Evolutionary conservation across 2,329 filamentous ascomycete genomes (phyloP), one percentile per base, ranked within the genome.

Genomic region (Verticillium albo-atrum): DNA sequence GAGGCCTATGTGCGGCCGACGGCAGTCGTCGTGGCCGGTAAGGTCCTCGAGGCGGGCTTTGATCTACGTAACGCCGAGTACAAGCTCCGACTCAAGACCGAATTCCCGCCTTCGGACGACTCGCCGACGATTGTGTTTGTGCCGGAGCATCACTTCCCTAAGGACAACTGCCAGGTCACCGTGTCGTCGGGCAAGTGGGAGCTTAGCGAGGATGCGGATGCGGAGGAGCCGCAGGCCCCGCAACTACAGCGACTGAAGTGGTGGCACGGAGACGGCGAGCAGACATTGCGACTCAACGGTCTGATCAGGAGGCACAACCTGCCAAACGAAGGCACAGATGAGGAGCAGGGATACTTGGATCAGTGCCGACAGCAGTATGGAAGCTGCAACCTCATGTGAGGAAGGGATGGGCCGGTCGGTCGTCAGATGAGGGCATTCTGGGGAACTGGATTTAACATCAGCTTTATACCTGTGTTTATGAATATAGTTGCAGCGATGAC

Each of bases 1-100:
- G 94, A 99, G 74, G 94, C 96, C 1, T 98, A 92, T 68, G 86
- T 98, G 34, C 88, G 95, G 2, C 95, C 95, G 0, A 89, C 89
- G 1, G 91, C 95, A 0, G 87, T 93, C 27, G 80, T 82, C 4
- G 90, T 90, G 0, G 87, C 88, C 55, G 95, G 95, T 10, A 82
- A 83, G 28, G 79, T 97, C 15, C 71, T 83, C 2, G 80, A 83
- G 10, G 90, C 91, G 68, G 89, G 87, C 2, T 99, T 99, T 68
- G 92, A 97, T 71, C 79, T 99, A 57, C 85, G 84, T 54, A 89
- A 82, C 61, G 94, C 90, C 71, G 83, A 82, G 10, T 98, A 97
- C 73, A 87, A 82, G 5, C 81, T 99, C 58, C 82, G 84, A 17
- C 73, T 99, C 26, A 81, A 79, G 34, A 72, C 84, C 1, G 86